Conservation (phyloP, 106 monocot species). For the Allium fistulosum region DNA sequence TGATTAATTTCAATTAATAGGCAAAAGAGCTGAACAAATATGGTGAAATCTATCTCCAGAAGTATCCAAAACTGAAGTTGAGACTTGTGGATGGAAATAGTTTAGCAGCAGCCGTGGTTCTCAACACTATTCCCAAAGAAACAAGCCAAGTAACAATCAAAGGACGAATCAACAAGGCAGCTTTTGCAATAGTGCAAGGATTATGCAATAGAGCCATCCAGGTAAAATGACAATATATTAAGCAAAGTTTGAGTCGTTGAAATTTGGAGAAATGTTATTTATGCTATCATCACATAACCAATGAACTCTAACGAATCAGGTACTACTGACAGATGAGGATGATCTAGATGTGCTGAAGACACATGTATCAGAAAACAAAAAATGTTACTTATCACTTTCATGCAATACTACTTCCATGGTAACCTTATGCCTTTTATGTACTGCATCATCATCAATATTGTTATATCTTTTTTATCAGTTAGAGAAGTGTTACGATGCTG, state of each 20-base stretch:
- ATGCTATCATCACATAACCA: background rate
- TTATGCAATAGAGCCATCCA: slow-evolving; percentile 54
- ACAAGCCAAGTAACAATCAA: slow-evolving; percentile 46
- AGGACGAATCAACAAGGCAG: slow-evolving; percentile 51
- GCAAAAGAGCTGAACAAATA: slow-evolving; percentile 47
- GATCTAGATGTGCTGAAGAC: slow-evolving; percentile 54
- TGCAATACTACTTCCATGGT: slow-evolving; percentile 37
- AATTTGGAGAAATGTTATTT: background rate
- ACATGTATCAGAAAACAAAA: slow-evolving; percentile 18
- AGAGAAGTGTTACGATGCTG: too few species aligned
- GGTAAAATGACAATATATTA: slow-evolving; percentile 16
- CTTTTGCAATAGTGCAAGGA: slow-evolving; percentile 18
- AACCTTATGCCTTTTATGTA: background rate
- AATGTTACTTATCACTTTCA: slow-evolving; percentile 27
- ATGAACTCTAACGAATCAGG: slow-evolving; percentile 23
- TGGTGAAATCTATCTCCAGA: slow-evolving; percentile 59
- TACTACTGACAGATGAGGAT: slow-evolving; percentile 36
- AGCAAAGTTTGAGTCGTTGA: too few species aligned
- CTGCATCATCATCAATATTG: background rate
- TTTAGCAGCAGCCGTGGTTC: slow-evolving; percentile 65
- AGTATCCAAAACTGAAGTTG: slow-evolving; percentile 62
- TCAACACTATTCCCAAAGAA: slow-evolving; percentile 51
- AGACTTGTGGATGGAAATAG: slow-evolving; percentile 75
- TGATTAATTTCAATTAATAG: slow-evolving; percentile 18
- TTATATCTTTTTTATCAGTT: too few species aligned